A percentile compares a stretch with the other conserved stretches of the same genome.
Conservation (phyloP, 2,329 filamentous ascomycete genomes). For the Simplicillium sp. region DNA sequence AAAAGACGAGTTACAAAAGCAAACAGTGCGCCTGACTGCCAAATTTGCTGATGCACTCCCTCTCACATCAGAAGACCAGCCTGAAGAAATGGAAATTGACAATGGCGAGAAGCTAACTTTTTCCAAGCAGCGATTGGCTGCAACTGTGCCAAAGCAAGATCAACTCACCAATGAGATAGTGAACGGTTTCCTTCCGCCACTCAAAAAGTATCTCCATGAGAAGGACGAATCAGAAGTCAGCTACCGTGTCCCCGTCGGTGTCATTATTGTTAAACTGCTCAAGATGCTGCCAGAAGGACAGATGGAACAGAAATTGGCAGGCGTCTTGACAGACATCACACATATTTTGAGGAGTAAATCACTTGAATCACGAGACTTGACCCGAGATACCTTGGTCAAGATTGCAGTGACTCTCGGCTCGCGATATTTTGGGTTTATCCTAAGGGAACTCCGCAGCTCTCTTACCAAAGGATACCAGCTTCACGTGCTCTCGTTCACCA, state of each 20-base stretch:
- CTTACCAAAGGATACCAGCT: constrained; percentile 83
- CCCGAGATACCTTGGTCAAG: constrained; percentile 76
- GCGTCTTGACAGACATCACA: constrained; percentile 83
- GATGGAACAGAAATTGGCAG: constrained; percentile 65
- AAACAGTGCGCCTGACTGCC: constrained; percentile 71
- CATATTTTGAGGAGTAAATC: constrained; percentile 86
- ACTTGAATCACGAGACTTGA: constrained; percentile 83
- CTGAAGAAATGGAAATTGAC: constrained; percentile 11
- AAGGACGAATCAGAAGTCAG: constrained; percentile 95
- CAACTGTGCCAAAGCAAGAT: constrained; percentile 54
- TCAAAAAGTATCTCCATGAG: constrained; percentile 80
- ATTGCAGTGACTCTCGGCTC: constrained; percentile 76
- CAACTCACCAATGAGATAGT: constrained; percentile 66
- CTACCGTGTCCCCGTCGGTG: constrained; percentile 79
- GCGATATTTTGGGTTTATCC: constrained; percentile 79
- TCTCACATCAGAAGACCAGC: constrained; percentile 4
- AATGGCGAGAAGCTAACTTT: constrained; percentile 29
- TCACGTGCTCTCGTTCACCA: constrained; percentile 88
- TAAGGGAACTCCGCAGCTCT: constrained; percentile 80
- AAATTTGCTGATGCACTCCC: constrained; percentile 72
- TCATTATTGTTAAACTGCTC: constrained; percentile 81
- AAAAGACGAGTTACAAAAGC: constrained; percentile 77
- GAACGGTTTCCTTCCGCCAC: constrained; percentile 64
- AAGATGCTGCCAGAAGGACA: constrained; percentile 67
- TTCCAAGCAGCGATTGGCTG: constrained; percentile 40